Conservation (phyloP, 129 eudicot species). For the Chrysanthemum makinoi region DNA sequence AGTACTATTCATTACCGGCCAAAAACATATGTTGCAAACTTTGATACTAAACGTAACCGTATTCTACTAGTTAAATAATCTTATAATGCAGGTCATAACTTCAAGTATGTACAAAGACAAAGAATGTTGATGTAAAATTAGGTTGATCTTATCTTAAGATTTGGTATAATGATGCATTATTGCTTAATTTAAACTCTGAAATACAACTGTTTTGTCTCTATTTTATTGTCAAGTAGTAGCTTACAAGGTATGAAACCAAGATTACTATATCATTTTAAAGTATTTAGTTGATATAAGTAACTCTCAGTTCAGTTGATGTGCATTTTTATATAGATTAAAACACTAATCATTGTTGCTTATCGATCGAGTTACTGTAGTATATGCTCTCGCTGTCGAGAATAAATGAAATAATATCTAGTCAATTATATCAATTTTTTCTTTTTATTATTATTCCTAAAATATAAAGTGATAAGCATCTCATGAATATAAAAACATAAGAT, state of each 20-base stretch:
- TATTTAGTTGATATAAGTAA: conserved; percentile 10
- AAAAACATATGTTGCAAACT: too few species aligned
- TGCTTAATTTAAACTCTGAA: conserved; percentile 12
- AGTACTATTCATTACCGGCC: too few species aligned
- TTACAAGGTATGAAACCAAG: conserved; percentile 8
- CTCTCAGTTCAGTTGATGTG: neutral
- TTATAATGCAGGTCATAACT: neutral
- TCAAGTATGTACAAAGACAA: conserved; percentile 10
- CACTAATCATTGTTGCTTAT: conserved; percentile 20
- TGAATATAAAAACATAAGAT: neutral
- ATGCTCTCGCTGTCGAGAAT: conserved; percentile 12
- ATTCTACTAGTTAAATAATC: conserved; percentile 1
- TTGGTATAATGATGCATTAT: conserved; percentile 13
- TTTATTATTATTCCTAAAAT: too few species aligned
- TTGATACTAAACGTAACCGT: neutral
- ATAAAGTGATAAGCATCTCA: too few species aligned
- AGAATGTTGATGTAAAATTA: conserved; percentile 13
- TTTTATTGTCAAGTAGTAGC: conserved; percentile 30
- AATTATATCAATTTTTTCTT: neutral
- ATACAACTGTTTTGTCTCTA: neutral
- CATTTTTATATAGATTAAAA: conserved; percentile 4
- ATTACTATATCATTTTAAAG: neutral
- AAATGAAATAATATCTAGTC: neutral
- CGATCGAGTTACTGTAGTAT: conserved; percentile 4
- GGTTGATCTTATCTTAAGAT: neutral